Evolutionary conservation across 2,329 filamentous ascomycete species (phyloP).

Genomic region (Penicillium corylophilum): DNA sequence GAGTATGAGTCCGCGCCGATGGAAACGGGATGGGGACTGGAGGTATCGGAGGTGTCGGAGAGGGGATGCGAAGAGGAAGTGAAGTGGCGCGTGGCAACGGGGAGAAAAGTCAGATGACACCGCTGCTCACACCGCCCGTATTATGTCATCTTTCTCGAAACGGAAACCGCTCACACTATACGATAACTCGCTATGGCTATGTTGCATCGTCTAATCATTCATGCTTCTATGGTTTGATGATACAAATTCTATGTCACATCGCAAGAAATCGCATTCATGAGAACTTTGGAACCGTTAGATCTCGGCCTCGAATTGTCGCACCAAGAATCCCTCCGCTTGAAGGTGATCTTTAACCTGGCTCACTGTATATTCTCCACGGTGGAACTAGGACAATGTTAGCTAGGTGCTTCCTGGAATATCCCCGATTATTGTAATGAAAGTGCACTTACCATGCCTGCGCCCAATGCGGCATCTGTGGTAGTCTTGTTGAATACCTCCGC

Average conservation of each 20-base stretch:
- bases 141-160: neutral
- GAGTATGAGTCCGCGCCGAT: neutral
- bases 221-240: neutral
- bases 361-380: slow-evolving; percentile 91
- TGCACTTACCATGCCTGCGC: slow-evolving; percentile 77
- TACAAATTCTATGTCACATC: neutral
- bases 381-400: slow-evolving; percentile 59
- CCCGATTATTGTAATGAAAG: neutral
- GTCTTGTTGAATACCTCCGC: slow-evolving; percentile 85
- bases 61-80: slow-evolving; percentile 4
- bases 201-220: neutral
- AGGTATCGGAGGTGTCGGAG: neutral
- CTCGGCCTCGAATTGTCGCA: slow-evolving; percentile 70
- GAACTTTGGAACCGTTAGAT: slow-evolving; percentile 7
- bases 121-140: slow-evolving; percentile 16
- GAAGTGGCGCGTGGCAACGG: slow-evolving; percentile 8
- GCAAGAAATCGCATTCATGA: neutral
- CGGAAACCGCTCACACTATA: neutral
- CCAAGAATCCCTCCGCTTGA: slow-evolving; percentile 66
- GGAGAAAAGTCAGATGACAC: slow-evolving; percentile 22
- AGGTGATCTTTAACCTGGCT: slow-evolving; percentile 88
- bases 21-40: neutral
- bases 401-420: neutral
- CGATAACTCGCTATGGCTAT: too few relatives aligned
- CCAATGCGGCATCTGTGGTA: slow-evolving; percentile 84